A percentile compares a stretch with the other conserved stretches of the same genome.
Conservation (phyloP, 2,329 filamentous ascomycete species). For the Davidsoniella virescens region DNA sequence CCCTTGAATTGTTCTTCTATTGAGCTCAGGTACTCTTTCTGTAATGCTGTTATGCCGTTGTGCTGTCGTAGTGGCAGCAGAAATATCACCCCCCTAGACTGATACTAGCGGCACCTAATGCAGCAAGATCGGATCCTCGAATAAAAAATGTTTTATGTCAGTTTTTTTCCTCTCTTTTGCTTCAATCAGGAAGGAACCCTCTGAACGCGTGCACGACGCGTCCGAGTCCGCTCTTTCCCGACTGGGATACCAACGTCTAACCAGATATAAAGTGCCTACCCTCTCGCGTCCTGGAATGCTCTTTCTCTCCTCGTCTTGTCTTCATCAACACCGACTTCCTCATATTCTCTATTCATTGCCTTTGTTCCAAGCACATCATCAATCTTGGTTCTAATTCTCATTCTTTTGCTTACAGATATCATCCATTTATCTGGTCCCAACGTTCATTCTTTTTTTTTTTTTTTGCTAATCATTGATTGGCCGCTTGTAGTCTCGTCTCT, state of each 20-base stretch:
- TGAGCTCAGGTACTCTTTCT: no score
- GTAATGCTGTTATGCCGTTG: no score
- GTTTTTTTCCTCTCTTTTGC: no score
- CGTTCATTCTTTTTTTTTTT: background rate
- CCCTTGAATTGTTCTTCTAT: no score
- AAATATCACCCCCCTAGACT: no score
- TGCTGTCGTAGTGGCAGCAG: no score
- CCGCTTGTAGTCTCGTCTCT: background rate
- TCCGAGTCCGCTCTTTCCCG: background rate
- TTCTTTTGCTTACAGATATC: background rate
- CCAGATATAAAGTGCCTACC: background rate
- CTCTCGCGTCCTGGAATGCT: background rate
- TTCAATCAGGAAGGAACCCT: background rate
- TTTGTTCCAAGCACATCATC: background rate
- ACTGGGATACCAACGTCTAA: background rate
- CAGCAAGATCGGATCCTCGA: no score
- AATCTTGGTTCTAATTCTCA: background rate
- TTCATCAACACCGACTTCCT: background rate
- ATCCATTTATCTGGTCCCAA: background rate
- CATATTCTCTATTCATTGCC: background rate
- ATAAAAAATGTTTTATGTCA: no score
- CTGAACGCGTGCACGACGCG: slow-evolving; percentile 6
- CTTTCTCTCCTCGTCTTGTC: background rate
- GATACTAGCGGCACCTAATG: no score
- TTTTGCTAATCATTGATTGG: background rate